Conservation (phyloP, 768 basidiomycete species). For the Mycena maculata region DNA sequence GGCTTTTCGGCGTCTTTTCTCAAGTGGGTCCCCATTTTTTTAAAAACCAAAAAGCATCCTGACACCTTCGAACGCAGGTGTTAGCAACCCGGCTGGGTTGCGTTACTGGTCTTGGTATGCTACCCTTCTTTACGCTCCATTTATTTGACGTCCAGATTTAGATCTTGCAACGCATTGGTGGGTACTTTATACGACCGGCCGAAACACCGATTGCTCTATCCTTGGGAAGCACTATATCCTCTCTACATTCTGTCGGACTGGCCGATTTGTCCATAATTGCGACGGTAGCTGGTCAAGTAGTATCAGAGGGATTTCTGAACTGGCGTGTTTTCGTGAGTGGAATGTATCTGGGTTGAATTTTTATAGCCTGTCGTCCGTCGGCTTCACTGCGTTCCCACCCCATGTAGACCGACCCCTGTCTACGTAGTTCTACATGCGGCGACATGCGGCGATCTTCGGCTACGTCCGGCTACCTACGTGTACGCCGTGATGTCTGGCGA, state of each 20-base stretch:
- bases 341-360: slow-evolving; percentile 26
- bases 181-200: slow-evolving; percentile 74
- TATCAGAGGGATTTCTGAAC: slow-evolving; percentile 89
- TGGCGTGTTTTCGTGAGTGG: slow-evolving; percentile 82
- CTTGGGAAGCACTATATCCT: slow-evolving; percentile 73
- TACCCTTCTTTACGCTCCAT: too few species aligned
- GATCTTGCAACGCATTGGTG: slow-evolving; percentile 70
- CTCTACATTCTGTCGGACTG: slow-evolving; percentile 74
- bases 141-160: slow-evolving; percentile 32
- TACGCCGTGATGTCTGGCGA: too few species aligned
- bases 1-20: slow-evolving; percentile 83
- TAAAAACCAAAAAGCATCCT: background rate
- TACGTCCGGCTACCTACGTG: too few species aligned
- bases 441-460: too few species aligned
- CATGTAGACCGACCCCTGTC: too few species aligned
- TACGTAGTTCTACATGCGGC: too few species aligned
- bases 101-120: slow-evolving; percentile 80
- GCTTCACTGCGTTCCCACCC: too few species aligned
- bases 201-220: slow-evolving; percentile 63
- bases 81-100: slow-evolving; percentile 85
- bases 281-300: slow-evolving; percentile 90
- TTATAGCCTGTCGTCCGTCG: slow-evolving; percentile 78
- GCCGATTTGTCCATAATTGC: slow-evolving; percentile 89
- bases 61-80: slow-evolving; percentile 55
- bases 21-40: slow-evolving; percentile 65